Percentiles rank a stretch among this genome's conserved stretches.
Conservation (phyloP, 805 yeast genomes). For the Tetrapisispora iriomotensis region DNA sequence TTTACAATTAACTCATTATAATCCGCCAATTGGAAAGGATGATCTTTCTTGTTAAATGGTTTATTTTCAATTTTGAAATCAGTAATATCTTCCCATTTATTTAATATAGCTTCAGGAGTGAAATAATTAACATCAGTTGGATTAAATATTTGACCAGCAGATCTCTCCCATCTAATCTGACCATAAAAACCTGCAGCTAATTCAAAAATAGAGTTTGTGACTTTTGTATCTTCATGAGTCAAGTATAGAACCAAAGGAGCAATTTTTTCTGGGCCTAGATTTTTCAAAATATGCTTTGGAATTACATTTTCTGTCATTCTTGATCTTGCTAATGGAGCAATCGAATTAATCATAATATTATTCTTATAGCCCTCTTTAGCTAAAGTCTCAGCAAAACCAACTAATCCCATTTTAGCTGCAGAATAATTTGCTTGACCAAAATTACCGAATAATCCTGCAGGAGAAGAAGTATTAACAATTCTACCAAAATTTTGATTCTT, state of each 20-base stretch:
- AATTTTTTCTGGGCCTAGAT: constrained; percentile 75
- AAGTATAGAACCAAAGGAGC: constrained; percentile 85
- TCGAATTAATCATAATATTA: constrained; percentile 75
- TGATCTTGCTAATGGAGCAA: constrained; percentile 92
- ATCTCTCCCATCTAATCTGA: constrained; percentile 91
- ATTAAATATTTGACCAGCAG: constrained; percentile 75
- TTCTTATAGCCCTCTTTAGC: constrained; percentile 87
- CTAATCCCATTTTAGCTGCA: constrained; percentile 82
- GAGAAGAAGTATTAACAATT: constrained; percentile 87
- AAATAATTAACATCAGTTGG: constrained; percentile 50
- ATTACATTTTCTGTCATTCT: constrained; percentile 90
- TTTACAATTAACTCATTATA: constrained; percentile 50
- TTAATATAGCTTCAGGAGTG: constrained; percentile 77
- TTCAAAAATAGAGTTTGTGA: constrained; percentile 74
- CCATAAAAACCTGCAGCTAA: constrained; percentile 91
- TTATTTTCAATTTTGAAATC: constrained; percentile 44
- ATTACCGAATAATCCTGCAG: constrained; percentile 94
- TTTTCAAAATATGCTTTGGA: constrained; percentile 76
- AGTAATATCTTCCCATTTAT: constrained; percentile 51
- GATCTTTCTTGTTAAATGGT: constrained; percentile 44
- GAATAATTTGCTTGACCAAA: constrained; percentile 96
- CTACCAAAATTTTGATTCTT: constrained; percentile 81
- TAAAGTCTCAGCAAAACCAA: constrained; percentile 87
- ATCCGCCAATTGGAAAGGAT: constrained; percentile 68
- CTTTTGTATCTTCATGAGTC: constrained; percentile 52